Evolutionary conservation across 75 land plant species (phyloP).

Genomic region (Larix kaempferi): DNA sequence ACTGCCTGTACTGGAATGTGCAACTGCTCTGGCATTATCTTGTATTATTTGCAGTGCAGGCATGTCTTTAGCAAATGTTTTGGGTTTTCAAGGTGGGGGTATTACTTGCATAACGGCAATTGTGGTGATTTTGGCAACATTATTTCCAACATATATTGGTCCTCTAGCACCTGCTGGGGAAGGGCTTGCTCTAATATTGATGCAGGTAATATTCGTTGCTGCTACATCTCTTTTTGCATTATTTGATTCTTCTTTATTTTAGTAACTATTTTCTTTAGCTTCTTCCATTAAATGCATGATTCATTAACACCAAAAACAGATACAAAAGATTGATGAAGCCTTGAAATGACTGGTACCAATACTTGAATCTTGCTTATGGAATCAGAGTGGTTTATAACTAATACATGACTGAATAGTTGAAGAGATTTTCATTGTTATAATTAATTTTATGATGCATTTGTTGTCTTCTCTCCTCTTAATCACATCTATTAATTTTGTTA

Average conservation of each 20-base stretch:
- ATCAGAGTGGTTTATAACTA: too few species aligned
- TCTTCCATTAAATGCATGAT: too few species aligned
- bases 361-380: too few species aligned
- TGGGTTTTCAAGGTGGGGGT: slow-evolving; percentile 76
- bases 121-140: slow-evolving; percentile 75
- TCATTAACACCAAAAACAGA: too few species aligned
- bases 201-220: slow-evolving; percentile 65
- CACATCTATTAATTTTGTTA: too few species aligned
- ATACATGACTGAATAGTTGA: too few species aligned
- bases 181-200: slow-evolving; percentile 71
- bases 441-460: too few species aligned
- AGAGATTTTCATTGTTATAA: too few species aligned
- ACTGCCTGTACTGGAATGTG: slow-evolving; percentile 52
- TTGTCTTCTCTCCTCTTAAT: too few species aligned
- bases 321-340: too few species aligned
- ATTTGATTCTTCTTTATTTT: background rate
- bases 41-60: slow-evolving; percentile 73
- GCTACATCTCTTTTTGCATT: background rate
- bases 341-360: too few species aligned
- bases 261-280: too few species aligned
- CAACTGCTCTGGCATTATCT: slow-evolving; percentile 76
- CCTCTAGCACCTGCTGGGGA: slow-evolving; percentile 87
- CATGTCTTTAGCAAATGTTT: slow-evolving; percentile 37
- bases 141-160: slow-evolving; percentile 59
- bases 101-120: slow-evolving; percentile 84